Evolutionary conservation across 2,329 filamentous ascomycete species (phyloP), one percentile per base, ranked within the genome.

Genomic region (Talaromyces sp.): DNA sequence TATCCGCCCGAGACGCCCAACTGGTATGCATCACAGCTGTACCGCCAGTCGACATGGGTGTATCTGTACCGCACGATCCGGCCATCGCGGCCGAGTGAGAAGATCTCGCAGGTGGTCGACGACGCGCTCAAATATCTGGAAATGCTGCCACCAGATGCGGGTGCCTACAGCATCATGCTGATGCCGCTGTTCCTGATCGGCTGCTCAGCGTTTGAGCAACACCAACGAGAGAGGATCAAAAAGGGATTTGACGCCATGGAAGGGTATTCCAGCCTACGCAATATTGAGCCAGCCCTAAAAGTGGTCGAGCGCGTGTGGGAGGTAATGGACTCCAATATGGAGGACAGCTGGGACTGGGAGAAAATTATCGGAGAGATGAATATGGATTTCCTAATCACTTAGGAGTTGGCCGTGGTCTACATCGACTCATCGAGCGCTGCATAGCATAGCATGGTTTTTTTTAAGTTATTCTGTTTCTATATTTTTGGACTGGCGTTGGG

Each of bases 321-420:
- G 60, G 74, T 84, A 58, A 87, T 87, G 84, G 84, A 86, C 64
- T 75, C 72, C 19, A 78, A 77, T 0, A 81, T 81, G 56, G 77
- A 80, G 61, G 80, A 84, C 59, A 82, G 80, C 58, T 87, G 84
- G 84, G 84, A 87, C 69, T 87, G 83, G 83, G 84, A 87, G 71
- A 81, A 75, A 62, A 83, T 86, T 61, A 84, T 86, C 63, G 74
- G 79, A 54, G 76, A 79, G 55, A 81, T 83, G 73, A 80, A 81
- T 21, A 85, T 83, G 79, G 83, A 87, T 66, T 85, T 86, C 65
- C 73, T 87, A 65, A 80, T 85, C 63, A 85, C 84, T 63, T 86
- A 41, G 29, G 29, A 11, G 14, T 57, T 59, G 60, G 32, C n/a
- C 60, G 58, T 62, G 43, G 53, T 52, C 53, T 50, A 51, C 43